Conservation (phyloP, 2,329 filamentous ascomycete genomes). For the Aspergillus sojae region DNA sequence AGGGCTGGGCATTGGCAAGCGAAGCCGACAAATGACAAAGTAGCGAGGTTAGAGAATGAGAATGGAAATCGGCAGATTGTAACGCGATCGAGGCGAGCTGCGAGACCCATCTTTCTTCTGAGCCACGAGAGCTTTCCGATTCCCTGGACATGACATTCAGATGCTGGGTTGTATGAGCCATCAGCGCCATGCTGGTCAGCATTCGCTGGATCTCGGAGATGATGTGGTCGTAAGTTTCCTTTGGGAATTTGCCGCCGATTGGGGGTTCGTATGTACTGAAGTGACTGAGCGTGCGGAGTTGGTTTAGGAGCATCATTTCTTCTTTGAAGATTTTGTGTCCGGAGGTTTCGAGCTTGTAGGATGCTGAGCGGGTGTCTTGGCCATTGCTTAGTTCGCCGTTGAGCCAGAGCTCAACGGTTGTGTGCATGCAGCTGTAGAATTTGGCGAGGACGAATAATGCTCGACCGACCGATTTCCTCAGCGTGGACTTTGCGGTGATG, state of each 20-base stretch:
- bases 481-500: slow-evolving; percentile 68
- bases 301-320: slow-evolving; percentile 64
- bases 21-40: slow-evolving; percentile 69
- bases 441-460: slow-evolving; percentile 73
- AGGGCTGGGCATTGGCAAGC: slow-evolving; percentile 64
- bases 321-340: slow-evolving; percentile 65
- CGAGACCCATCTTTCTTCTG: slow-evolving; percentile 57
- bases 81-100: slow-evolving; percentile 60
- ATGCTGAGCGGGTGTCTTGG: slow-evolving; percentile 18
- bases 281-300: slow-evolving; percentile 61
- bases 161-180: slow-evolving; percentile 62
- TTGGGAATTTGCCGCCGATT: slow-evolving; percentile 73
- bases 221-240: slow-evolving; percentile 63
- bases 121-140: slow-evolving; percentile 18
- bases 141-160: slow-evolving; percentile 39
- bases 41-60: slow-evolving; percentile 51
- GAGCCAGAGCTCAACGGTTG: slow-evolving; percentile 65
- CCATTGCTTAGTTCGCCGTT: slow-evolving; percentile 54
- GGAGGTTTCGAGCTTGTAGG: slow-evolving; percentile 53
- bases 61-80: slow-evolving; percentile 60
- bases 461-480: slow-evolving; percentile 67
- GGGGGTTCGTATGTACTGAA: slow-evolving; percentile 71
- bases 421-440: slow-evolving; percentile 71
- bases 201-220: slow-evolving; percentile 55
- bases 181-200: slow-evolving; percentile 66